Percentiles rank a stretch among this genome's conserved stretches.
These are phyloP conservation scores for Ceratobasidium sp. DNA, from an alignment of 1,284 basidiomycete species.

Conservation along the genomic window DNA sequence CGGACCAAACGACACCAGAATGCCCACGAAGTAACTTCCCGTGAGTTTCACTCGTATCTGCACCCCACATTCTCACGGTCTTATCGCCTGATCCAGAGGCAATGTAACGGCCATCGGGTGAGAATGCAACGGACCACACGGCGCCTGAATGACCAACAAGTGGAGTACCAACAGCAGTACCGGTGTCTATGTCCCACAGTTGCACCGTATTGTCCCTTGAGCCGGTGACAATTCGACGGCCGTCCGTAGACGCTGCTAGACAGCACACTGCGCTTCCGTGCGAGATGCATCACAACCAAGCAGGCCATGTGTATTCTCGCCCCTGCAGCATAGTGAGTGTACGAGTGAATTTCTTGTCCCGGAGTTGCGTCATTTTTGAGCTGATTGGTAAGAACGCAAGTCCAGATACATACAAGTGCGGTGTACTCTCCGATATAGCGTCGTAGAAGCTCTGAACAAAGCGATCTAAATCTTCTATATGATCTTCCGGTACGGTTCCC, in stretches of 20 bases:
- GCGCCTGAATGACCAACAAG: background rate
- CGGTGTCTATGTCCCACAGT: constrained; percentile 9
- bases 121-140: background rate
- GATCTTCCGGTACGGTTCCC: background rate
- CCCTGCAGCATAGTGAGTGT: background rate
- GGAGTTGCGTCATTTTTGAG: background rate
- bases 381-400: background rate
- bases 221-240: constrained; percentile 6
- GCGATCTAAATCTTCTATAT: constrained; percentile 7
- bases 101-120: background rate
- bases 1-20: background rate
- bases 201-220: background rate
- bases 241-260: background rate
- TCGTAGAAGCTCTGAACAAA: constrained; percentile 20
- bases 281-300: constrained; percentile 4
- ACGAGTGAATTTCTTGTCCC: background rate
- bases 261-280: background rate
- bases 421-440: constrained; percentile 24
- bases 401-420: constrained; percentile 39
- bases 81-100: background rate
- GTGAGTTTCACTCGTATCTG: background rate
- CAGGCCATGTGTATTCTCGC: background rate
- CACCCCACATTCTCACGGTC: background rate
- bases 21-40: background rate
- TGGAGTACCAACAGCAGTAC: background rate